Base-by-base conservation (phyloP, 768 basidiomycete species). In the Amanita polypyramis region DNA sequence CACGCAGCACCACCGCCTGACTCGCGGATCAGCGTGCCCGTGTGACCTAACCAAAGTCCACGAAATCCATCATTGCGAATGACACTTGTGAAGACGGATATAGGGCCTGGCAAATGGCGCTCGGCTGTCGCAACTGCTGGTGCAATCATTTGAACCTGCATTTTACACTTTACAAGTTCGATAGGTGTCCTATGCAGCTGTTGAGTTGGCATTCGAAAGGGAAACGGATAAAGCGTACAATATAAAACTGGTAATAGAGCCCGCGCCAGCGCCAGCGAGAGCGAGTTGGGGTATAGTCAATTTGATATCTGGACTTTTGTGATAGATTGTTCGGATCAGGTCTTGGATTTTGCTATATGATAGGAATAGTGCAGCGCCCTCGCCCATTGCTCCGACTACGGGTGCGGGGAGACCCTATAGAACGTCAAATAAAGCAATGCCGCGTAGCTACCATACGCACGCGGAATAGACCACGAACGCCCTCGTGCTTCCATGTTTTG, bases 291-390 rank as follows among this genome's bases (percentile, higher is more conserved):
- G 63, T 45, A 92, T 64, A 0, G 82, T 68, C 7, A 86, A 73
- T 17, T 76, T 73, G 11, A 73, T 67, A 3, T 65, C 61, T 47
- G 54, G 51, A 25, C 47, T 63, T 58, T 58, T 63, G 48, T 62
- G 67, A 36, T 60, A 68, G 48, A 59, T 58, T 23, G 55, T 56
- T 38, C 80, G 78, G 29, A 87, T 75, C 38, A 69, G 55, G 56
- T 70, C 73, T 62, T 91, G 84, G n/a, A 82, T 66, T 61, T 89
- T 82, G 50, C 79, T 80, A 61, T 97, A 97, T 4, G 85, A 70
- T 39, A 96, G 66, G 68, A 99, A 99, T 30, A 97, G 70, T 1
- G 79, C 74, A 1, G 95, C 95, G 54, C 94, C 97, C 64, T 98
- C 94, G 0, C 78, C 82, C 81, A 95, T 95, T 21, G 95, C 89